Percentiles rank a stretch among this genome's conserved stretches.
Evolutionary conservation across 1,284 basidiomycete species (phyloP).

Genomic region (Ustilago bromivora): DNA sequence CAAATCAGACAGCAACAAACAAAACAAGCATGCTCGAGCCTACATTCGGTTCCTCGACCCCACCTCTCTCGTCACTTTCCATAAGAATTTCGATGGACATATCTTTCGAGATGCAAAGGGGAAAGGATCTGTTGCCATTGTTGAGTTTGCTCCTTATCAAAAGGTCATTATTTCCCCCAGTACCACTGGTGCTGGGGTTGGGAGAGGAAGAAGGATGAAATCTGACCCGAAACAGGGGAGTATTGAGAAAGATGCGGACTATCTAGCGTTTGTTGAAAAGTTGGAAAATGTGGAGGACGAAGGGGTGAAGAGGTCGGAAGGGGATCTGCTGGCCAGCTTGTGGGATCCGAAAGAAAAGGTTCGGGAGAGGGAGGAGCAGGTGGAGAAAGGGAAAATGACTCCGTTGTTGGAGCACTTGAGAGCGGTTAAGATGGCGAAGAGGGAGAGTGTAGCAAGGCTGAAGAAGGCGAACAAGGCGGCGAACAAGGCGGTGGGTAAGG

Average conservation of each 20-base stretch:
- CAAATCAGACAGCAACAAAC: slow-evolving; percentile 51
- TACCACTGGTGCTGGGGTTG: neutral
- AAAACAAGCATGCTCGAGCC: slow-evolving; percentile 77
- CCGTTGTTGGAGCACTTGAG: slow-evolving; percentile 62
- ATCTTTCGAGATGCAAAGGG: slow-evolving; percentile 90
- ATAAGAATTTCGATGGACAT: slow-evolving; percentile 89
- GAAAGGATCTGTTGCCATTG: slow-evolving; percentile 85
- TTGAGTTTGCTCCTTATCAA: slow-evolving; percentile 94
- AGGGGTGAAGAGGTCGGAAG: slow-evolving; percentile 45
- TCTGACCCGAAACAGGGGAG: slow-evolving; percentile 78
- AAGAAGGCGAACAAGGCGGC: slow-evolving; percentile 40
- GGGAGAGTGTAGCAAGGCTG: slow-evolving; percentile 34
- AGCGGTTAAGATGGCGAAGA: slow-evolving; percentile 37
- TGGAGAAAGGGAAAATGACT: slow-evolving; percentile 39
- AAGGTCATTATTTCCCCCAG: slow-evolving; percentile 74
- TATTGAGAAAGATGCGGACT: slow-evolving; percentile 75
- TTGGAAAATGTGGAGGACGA: slow-evolving; percentile 26
- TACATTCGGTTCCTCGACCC: slow-evolving; percentile 88
- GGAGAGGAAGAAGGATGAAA: slow-evolving; percentile 75
- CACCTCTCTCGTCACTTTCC: slow-evolving; percentile 80
- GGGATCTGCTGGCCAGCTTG: slow-evolving; percentile 47
- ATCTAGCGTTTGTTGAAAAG: slow-evolving; percentile 38
- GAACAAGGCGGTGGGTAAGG: neutral
- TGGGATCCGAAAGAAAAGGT: slow-evolving; percentile 23
- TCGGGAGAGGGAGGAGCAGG: slow-evolving; percentile 23